Evolutionary conservation across 2,329 filamentous ascomycete species (phyloP).

Genomic region (Sarocladium strictum): DNA sequence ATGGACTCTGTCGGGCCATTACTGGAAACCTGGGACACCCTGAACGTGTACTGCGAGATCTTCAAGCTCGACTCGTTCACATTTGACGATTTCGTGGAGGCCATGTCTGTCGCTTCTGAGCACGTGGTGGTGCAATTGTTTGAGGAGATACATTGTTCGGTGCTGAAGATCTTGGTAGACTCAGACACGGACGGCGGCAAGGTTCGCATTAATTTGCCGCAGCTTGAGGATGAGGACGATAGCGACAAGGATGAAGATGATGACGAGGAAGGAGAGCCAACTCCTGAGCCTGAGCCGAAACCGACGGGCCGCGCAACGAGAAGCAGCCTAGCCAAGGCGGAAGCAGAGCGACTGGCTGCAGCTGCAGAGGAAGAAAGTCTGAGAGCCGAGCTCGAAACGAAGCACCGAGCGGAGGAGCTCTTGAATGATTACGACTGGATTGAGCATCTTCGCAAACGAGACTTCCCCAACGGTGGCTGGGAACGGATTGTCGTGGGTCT

Average conservation of each 20-base stretch:
- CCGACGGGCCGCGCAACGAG: conserved; percentile 68
- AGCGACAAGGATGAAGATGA: conserved; percentile 58
- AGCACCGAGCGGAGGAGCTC: conserved; percentile 70
- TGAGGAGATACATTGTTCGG: conserved; percentile 84
- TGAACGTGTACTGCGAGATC: conserved; percentile 97
- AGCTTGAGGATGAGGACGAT: conserved; percentile 65
- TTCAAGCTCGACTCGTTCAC: conserved; percentile 95
- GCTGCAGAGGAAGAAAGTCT: conserved; percentile 45
- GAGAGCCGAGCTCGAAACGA: conserved; percentile 41
- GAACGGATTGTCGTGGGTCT: conserved; percentile 83
- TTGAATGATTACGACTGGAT: conserved; percentile 76
- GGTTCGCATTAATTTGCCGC: conserved; percentile 71
- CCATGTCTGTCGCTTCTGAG: conserved; percentile 70
- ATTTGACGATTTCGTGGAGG: conserved; percentile 91
- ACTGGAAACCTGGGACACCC: conserved; percentile 89
- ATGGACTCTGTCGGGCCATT: conserved; percentile 83
- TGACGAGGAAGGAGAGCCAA: conserved; percentile 52
- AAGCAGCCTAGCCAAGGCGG: conserved; percentile 77
- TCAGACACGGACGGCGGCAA: conserved; percentile 70
- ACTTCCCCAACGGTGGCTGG: conserved; percentile 88
- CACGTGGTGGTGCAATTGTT: conserved; percentile 77
- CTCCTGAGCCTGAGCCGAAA: conserved; percentile 66
- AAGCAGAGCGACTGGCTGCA: conserved; percentile 59
- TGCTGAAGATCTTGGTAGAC: conserved; percentile 80
- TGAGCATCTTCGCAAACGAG: conserved; percentile 72